Conservation (phyloP, 352 stramenopile genomes). For the Labyrinthula sp. region DNA sequence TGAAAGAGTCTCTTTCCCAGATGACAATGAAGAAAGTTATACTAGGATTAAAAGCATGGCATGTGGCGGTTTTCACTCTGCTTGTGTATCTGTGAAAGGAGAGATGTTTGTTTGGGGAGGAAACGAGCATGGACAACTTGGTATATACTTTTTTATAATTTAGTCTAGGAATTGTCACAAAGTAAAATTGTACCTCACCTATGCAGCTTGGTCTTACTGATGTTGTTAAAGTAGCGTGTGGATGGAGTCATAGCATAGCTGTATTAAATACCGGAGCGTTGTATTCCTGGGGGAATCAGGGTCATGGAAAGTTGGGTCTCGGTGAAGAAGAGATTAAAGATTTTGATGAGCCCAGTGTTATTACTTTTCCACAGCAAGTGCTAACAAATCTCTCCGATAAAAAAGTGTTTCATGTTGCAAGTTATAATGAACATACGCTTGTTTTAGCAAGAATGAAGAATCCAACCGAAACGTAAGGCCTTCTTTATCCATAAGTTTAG, state of each 20-base stretch:
- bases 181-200: slow-evolving; percentile 44
- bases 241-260: slow-evolving; percentile 79
- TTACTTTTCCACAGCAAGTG: slow-evolving; percentile 71
- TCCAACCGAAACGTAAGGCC: slow-evolving; percentile 34
- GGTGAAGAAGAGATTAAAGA: slow-evolving; percentile 66
- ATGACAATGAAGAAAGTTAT: slow-evolving; percentile 15
- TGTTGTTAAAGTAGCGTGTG: slow-evolving; percentile 80
- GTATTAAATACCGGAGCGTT: slow-evolving; percentile 66
- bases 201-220: slow-evolving; percentile 52
- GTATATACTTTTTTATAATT: no score
- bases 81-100: slow-evolving; percentile 34
- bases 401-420: slow-evolving; percentile 75
- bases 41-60: slow-evolving; percentile 26
- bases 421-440: slow-evolving; percentile 91
- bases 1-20: slow-evolving; percentile 9
- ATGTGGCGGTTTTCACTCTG: slow-evolving; percentile 32
- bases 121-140: slow-evolving; percentile 78
- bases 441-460: slow-evolving; percentile 51
- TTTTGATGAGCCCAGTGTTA: no score
- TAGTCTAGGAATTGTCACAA: slow-evolving; percentile 50
- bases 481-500: slow-evolving; percentile 61
- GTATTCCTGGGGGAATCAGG: slow-evolving; percentile 71
- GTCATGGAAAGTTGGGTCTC: slow-evolving; percentile 77
- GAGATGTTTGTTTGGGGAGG: slow-evolving; percentile 77
- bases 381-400: slow-evolving; percentile 66